Evolutionary conservation across 164 flowering plant species (phyloP).

Genomic region (Cinnamomum chago): DNA sequence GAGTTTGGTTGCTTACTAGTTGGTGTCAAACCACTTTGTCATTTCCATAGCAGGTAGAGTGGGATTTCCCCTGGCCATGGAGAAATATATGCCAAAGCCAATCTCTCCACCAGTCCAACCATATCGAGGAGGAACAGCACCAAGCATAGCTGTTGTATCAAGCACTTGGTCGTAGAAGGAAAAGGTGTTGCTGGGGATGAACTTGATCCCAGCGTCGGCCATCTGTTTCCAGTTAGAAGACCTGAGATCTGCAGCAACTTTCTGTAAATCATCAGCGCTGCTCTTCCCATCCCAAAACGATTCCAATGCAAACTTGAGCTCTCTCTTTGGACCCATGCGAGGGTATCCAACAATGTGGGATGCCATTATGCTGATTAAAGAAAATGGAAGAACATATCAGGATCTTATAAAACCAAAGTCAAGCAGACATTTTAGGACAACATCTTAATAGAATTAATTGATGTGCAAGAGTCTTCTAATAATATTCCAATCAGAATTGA

Average conservation of each 20-base stretch:
- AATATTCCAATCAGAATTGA: no score
- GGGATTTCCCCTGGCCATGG: conserved; percentile 84
- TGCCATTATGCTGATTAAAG: no score
- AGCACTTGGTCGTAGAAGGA: conserved; percentile 69
- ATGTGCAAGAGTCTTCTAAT: no score
- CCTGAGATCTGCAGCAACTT: conserved; percentile 63
- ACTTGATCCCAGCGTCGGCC: conserved; percentile 61
- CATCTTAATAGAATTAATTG: no score
- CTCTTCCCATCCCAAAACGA: conserved; percentile 84
- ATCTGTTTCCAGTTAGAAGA: conserved; percentile 76
- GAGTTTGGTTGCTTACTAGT: conserved; percentile 50
- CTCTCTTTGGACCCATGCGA: no score
- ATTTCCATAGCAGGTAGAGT: conserved; percentile 81
- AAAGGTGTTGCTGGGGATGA: conserved; percentile 78
- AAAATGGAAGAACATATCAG: no score
- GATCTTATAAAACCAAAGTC: no score
- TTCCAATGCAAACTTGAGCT: conserved; percentile 80
- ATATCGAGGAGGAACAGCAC: conserved; percentile 70
- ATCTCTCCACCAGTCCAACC: conserved; percentile 71
- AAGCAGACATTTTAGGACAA: no score
- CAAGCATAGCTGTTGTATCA: conserved; percentile 74
- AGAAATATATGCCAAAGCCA: conserved; percentile 64
- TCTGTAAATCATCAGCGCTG: conserved; percentile 61
- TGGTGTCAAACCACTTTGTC: conserved; percentile 93
- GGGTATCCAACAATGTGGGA: no score